These are phyloP conservation scores for Solanum peruvianum DNA, from an alignment of 257 asterid genomes.

Conservation along the genomic window DNA sequence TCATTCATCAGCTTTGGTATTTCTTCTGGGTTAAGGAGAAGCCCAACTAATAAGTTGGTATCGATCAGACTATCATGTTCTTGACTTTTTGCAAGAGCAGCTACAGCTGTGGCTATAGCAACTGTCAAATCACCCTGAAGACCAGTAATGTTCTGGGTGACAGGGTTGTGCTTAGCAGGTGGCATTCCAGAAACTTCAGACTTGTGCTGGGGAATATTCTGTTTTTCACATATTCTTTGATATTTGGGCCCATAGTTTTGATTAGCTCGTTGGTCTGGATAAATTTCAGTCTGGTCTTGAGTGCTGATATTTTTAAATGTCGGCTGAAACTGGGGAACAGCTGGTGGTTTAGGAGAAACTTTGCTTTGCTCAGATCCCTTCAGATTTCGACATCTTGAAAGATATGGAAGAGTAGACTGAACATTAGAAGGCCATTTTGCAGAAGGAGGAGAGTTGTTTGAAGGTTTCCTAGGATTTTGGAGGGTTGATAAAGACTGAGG, in stretches of 20 bases:
- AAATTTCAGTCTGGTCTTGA: not conserved
- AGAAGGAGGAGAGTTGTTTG: not conserved
- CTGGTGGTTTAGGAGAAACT: not conserved
- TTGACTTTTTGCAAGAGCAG: slow-evolving; percentile 16
- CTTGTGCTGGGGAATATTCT: not conserved
- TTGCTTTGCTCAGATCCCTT: not conserved
- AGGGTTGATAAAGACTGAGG: not conserved
- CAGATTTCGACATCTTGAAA: not conserved
- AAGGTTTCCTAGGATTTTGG: not conserved
- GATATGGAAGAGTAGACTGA: not conserved
- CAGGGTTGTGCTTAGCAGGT: not conserved
- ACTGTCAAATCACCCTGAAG: slow-evolving; percentile 7
- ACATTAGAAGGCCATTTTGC: not conserved
- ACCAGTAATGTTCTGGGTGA: not conserved
- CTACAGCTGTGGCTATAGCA: slow-evolving; percentile 32
- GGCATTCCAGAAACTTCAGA: not conserved
- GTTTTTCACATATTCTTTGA: not conserved
- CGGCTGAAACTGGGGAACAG: not conserved
- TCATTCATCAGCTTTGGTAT: slow-evolving; percentile 16
- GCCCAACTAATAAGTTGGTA: slow-evolving; percentile 15
- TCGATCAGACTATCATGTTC: slow-evolving; percentile 21
- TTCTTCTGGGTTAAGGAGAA: slow-evolving; percentile 30
- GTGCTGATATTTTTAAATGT: not conserved
- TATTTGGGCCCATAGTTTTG: not conserved
- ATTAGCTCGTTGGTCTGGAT: not conserved